Evolutionary conservation across 2,329 filamentous ascomycete genomes (phyloP).

Genomic region (Plenodomus tracheiphilus): DNA sequence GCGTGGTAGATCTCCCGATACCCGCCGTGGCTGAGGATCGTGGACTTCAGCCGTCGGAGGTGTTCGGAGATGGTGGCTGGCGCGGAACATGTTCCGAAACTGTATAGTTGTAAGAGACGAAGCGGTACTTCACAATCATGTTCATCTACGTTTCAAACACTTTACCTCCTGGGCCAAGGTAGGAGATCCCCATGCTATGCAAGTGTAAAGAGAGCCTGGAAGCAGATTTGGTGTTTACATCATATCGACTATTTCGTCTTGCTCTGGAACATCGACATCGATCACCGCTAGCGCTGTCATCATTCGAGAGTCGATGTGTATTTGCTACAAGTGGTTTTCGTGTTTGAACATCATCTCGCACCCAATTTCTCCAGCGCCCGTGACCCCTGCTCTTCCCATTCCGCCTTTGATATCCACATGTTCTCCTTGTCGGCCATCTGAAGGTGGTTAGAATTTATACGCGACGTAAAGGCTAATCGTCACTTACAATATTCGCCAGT

Average conservation of each 20-base stretch:
- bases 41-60: conserved; percentile 11
- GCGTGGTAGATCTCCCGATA: conserved; percentile 24
- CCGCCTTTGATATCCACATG: conserved; percentile 98
- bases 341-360: conserved; percentile 63
- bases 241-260: neutral
- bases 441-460: conserved; percentile 13
- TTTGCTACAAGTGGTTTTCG: conserved; percentile 4
- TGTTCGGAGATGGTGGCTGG: conserved; percentile 3
- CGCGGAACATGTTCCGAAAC: neutral
- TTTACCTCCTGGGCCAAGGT: neutral
- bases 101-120: neutral
- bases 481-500: conserved; percentile 80
- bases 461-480: conserved; percentile 2
- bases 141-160: neutral
- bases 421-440: conserved; percentile 96
- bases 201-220: neutral
- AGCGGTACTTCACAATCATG: neutral
- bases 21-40: conserved; percentile 8
- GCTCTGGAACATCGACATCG: neutral
- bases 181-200: neutral
- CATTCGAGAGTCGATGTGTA: neutral
- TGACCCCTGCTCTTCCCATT: conserved; percentile 93
- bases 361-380: conserved; percentile 89
- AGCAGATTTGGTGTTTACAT: neutral
- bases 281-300: neutral